Base-by-base conservation (phyloP, 306 rosid genomes). In the Cucurbita moschata region DNA sequence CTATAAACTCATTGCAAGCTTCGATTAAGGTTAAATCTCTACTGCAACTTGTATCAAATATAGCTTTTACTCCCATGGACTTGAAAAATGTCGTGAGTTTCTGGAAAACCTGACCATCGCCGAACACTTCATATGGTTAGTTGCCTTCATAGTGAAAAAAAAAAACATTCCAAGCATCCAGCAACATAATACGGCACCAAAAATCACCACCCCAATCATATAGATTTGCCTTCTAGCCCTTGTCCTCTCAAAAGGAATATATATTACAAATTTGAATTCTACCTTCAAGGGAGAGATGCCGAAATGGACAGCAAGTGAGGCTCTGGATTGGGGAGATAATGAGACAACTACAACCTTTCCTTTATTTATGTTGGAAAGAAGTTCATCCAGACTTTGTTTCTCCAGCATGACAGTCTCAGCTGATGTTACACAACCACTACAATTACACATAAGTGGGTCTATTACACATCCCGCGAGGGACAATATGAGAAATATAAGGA, bases 321-420 rank as follows among this genome's bases (percentile, higher is more conserved):
- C 85, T 85, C 98, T 94, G 58, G 97, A 94, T 62, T 94, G 98
- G 40, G 98, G 98, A 47, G 98, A 94, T 55, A 90, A 66, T 8
- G 97, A 94, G 66, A 94, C 88, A 79, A 89, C 82, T 39, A 90
- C 95, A 50, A 86, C 69, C 79, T 85, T 90, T 55, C 97, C 90
- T 64, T 83, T 79, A 64, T 76, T 81, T 42, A 90, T 75, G 67
- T 85, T 94, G 61, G 85, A 79, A 60, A 94, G 82, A 81, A 94
- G 90, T 82, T 94, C 97, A 51, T 94, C 97, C 89, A 86, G 83
- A 82, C 98, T 91, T 88, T 94, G 98, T 74, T 94, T 94, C 87
- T 94, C 97, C 73, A 94, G 80, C 98, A 94, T 87, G 81, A 94
- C 86, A 10, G 97, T 90, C 86, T 94, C 97, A 0, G 98, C 96